Evolutionary conservation across 2,329 filamentous ascomycete species (phyloP), one percentile per base, ranked within the genome.

Genomic region (Fonsecaea monophora): DNA sequence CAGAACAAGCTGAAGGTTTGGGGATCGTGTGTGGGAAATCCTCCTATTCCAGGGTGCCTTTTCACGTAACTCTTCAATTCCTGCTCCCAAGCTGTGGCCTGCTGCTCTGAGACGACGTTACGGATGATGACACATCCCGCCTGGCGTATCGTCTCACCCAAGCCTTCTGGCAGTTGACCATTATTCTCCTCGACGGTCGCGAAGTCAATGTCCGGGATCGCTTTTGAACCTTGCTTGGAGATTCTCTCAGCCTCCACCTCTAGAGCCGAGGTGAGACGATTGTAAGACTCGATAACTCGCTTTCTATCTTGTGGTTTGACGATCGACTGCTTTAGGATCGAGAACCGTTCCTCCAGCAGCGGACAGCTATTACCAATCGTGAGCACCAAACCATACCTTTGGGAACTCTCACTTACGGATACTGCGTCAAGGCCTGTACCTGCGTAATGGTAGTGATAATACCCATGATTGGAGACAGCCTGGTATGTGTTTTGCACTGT

Each of bases 101-200:
- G 57, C 30, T 71, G 71, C 57, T 73, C 69, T 1, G 66, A 38
- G 2, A 75, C 72, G 2, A 75, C 73, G 34, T 62, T 59, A 7
- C 74, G 70, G 10, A 75, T 45, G 53, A 75, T 71, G 6, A 73
- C 42, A 48, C 70, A 73, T 8, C 71, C 72, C 10, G 32, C 9
- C 18, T 45, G 32, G 15, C 57, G 57, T 25, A 48, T 37, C 18
- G 37, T 21, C 18, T 60, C 37, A 32, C 13, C 25, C 18, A 48
- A 18, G 40, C 37, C 38, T 48, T n/a, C 35, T 12, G 57, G 57
- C 15, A 60, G 38, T 40, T 32, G 34, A 50, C 45, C 45, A 42
- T 37, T 37, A 21, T 60, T 60, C 12, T 60, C 40, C 15, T 38
- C 13, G 10, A 60, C 57, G 8, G 21, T 25, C 8, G 30, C 25